Evolutionary conservation across 345 rosid species (phyloP).

Genomic region (Psidium friedrichsthalianum): DNA sequence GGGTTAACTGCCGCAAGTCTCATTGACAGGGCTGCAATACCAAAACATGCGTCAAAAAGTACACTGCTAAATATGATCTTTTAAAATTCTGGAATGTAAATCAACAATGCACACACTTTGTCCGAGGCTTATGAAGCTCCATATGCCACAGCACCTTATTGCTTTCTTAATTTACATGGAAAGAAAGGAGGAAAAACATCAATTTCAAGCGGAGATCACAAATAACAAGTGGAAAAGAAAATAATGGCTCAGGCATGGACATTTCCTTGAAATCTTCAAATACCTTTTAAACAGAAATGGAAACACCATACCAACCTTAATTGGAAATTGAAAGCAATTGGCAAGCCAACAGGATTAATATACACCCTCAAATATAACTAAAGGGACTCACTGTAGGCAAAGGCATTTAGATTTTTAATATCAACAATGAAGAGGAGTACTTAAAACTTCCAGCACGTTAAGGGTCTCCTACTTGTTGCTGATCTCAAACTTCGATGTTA

Average conservation of each 20-base stretch:
- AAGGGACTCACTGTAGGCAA: not conserved
- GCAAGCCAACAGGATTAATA: not conserved
- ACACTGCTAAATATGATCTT: not conserved
- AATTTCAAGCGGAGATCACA: not conserved
- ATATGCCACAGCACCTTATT: not conserved
- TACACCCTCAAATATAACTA: not conserved
- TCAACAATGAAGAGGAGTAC: not conserved
- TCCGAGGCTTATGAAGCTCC: not conserved
- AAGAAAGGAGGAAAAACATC: not conserved
- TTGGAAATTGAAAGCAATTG: not conserved
- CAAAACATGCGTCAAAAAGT: not conserved
- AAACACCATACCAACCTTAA: not conserved
- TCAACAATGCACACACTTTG: not conserved
- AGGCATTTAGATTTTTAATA: not conserved
- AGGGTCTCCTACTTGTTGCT: not conserved
- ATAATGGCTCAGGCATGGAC: not conserved
- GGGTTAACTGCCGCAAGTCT: constrained; percentile 90
- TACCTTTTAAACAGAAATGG: not conserved
- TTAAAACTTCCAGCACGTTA: not conserved
- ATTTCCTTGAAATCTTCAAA: not conserved
- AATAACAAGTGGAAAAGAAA: not conserved
- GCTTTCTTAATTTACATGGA: not conserved
- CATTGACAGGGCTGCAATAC: constrained; percentile 82
- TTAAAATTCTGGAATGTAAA: not conserved
- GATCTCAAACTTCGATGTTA: not conserved